Evolutionary conservation across 345 rosid genomes (phyloP).

Genomic region (Brassica rapa): DNA sequence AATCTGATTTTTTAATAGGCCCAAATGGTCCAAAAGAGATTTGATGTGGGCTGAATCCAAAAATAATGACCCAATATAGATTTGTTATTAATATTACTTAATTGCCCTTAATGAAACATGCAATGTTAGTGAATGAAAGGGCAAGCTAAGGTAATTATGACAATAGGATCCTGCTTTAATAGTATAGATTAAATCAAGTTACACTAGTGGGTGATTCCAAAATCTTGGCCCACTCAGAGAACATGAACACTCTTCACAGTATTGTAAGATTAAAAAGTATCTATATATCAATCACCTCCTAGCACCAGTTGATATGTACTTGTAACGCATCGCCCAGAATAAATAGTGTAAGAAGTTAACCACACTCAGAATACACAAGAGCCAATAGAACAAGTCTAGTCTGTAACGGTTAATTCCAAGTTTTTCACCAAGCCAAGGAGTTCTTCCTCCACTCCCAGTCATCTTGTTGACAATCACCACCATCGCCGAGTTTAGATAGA

Average conservation of each 20-base stretch:
- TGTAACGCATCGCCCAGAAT: conserved; percentile 62
- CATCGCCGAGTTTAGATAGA: conserved; percentile 73
- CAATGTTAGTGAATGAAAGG: too few species aligned
- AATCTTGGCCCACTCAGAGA: not conserved
- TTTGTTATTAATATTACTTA: too few species aligned
- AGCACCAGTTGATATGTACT: conserved; percentile 48
- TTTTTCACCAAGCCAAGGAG: conserved; percentile 61
- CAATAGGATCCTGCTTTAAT: too few species aligned
- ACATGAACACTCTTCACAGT: not conserved
- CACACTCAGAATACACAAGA: conserved; percentile 55
- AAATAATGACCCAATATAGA: too few species aligned
- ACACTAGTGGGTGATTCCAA: not conserved
- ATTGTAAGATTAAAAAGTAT: not conserved
- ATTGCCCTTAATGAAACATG: too few species aligned
- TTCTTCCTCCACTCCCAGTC: conserved; percentile 36
- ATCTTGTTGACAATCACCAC: conserved; percentile 54
- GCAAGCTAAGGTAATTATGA: too few species aligned
- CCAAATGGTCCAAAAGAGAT: too few species aligned
- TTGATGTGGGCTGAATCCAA: too few species aligned
- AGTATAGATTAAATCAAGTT: not conserved
- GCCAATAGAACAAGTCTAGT: conserved; percentile 69
- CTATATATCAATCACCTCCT: conserved; percentile 12
- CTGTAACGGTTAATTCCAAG: conserved; percentile 47
- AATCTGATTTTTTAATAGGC: too few species aligned
- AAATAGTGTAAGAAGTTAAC: conserved; percentile 64